phyloP scores from a whole-genome alignment of 805 yeast species.

The Candida jianshihensis region DNA sequence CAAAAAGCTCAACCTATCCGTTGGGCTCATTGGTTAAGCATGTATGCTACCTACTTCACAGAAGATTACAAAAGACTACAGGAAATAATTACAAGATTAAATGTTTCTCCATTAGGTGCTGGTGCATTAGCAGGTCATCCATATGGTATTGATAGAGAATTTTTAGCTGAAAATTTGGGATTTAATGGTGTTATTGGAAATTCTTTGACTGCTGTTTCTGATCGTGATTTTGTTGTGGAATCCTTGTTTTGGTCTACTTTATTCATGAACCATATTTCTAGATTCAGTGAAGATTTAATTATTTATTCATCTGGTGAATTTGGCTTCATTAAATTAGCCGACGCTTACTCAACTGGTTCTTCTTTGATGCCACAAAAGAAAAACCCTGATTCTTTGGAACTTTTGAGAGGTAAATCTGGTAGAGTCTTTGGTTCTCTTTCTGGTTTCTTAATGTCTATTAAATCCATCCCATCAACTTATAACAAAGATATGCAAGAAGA shows the following conservation, averaged over 20 bases:
- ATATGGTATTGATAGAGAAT: slow-evolving; percentile 96
- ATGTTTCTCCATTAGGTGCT: slow-evolving; percentile 87
- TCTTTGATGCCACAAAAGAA: slow-evolving; percentile 99
- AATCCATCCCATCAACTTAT: slow-evolving; percentile 96
- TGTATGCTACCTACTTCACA: slow-evolving; percentile 90
- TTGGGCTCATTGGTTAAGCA: slow-evolving; percentile 96
- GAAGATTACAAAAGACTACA: slow-evolving; percentile 82
- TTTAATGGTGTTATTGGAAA: slow-evolving; percentile 88
- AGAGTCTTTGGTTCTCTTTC: slow-evolving; percentile 92
- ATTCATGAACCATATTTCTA: slow-evolving; percentile 91
- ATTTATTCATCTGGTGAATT: slow-evolving; percentile 97
- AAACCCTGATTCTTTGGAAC: slow-evolving; percentile 93
- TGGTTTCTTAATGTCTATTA: slow-evolving; percentile 93
- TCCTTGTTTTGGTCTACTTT: slow-evolving; percentile 91
- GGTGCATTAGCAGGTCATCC: slow-evolving; percentile 99
- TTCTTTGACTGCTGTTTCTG: slow-evolving; percentile 94
- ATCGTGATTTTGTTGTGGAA: slow-evolving; percentile 96
- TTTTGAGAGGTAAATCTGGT: slow-evolving; percentile 94
- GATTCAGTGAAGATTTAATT: slow-evolving; percentile 91
- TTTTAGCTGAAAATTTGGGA: slow-evolving; percentile 70
- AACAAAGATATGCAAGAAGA: slow-evolving; percentile 99
- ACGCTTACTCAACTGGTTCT: slow-evolving; percentile 97
- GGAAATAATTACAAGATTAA: slow-evolving; percentile 76
- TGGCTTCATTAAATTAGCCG: slow-evolving; percentile 88
- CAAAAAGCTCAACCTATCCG: slow-evolving; percentile 99